Percentiles rank a stretch among this genome's conserved stretches.
These are phyloP conservation scores for Didymella pinodella DNA, from an alignment of 2,329 filamentous ascomycete genomes.

Conservation along the genomic window DNA sequence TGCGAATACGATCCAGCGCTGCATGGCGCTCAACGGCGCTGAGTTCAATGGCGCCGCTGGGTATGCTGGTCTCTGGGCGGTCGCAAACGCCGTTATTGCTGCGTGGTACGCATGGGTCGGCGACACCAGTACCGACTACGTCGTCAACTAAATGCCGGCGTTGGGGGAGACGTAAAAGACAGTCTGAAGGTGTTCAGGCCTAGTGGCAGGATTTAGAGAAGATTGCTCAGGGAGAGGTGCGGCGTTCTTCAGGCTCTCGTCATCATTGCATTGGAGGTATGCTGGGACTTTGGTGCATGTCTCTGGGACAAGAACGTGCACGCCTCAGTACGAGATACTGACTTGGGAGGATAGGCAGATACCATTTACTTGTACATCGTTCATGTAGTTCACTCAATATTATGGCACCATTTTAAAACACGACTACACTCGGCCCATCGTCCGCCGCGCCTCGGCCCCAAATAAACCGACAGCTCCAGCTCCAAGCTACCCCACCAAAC, in stretches of 20 bases:
- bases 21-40: conserved; percentile 73
- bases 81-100: conserved; percentile 69
- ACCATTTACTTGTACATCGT: conserved; percentile 19
- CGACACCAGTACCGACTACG: conserved; percentile 44
- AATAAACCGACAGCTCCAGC: conserved; percentile 7
- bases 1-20: conserved; percentile 69
- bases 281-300: background rate
- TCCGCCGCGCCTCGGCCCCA: conserved; percentile 7
- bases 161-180: background rate
- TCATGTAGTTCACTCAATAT: background rate
- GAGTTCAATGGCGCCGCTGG: conserved; percentile 72
- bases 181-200: background rate
- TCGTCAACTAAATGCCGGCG: conserved; percentile 12
- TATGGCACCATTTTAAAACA: background rate
- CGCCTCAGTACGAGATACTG: background rate
- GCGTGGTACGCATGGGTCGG: conserved; percentile 62
- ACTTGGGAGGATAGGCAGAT: conserved; percentile 6
- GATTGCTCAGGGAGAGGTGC: background rate
- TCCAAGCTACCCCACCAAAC: conserved; percentile 19
- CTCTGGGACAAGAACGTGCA: background rate
- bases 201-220: background rate
- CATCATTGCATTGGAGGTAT: background rate
- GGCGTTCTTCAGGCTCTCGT: background rate
- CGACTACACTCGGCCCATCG: background rate
- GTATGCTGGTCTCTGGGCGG: conserved; percentile 79